Evolutionary conservation across 169 alveolate genomes (phyloP), one percentile per base, ranked within the genome.

Genomic region (Besnoitia besnoiti): DNA sequence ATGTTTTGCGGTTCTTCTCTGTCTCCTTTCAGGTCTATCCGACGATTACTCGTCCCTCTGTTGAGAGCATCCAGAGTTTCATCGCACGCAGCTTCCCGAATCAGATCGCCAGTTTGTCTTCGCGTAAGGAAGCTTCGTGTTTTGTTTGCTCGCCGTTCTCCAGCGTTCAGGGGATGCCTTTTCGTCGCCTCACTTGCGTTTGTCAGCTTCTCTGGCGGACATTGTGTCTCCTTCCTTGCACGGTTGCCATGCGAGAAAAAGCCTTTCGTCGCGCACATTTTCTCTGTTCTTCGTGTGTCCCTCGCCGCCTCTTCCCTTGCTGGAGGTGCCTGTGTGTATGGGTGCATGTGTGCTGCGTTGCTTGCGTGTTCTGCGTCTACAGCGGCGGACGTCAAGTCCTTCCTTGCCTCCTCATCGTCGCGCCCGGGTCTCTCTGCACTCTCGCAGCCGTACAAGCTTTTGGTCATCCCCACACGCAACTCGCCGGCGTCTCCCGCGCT

Each of bases 61-160:
- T 89, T 30, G 93, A 89, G 77, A 73, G 80, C 40, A 24, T 89
- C 39, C 51, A 77, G 82, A 51, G 67, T 47, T 89, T 89, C 44
- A 89, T 89, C 82, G 88, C 93, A 24, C 89, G 80, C 82, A 62
- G 89, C 62, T 89, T 76, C 89, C 93, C 93, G n/a, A 44, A 73
- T 62, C 80, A 37, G 47, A 47, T 89, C n/a, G 88, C 80, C 30
- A 55, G 75, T 16, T 62, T 89, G 40, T 67, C 55, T 30, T 73
- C 89, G 27, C 89, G 93, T 89, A 12, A 77, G 93, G 10, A 1
- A 49, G 59, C 16, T 49, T 49, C 59, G 7, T 49, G 24, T 49
- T 7, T 16, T 49, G 24, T 49, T 16, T 49, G 12, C 27, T 55
- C 67, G 30, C 30, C 67, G 12, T n/a, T 19, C 67, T 55, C 67